Percentiles rank a stretch among this genome's conserved stretches.
Conservation (phyloP, 495 filamentous ascomycete genomes). For the Hypoxylon lienhwacheense region DNA sequence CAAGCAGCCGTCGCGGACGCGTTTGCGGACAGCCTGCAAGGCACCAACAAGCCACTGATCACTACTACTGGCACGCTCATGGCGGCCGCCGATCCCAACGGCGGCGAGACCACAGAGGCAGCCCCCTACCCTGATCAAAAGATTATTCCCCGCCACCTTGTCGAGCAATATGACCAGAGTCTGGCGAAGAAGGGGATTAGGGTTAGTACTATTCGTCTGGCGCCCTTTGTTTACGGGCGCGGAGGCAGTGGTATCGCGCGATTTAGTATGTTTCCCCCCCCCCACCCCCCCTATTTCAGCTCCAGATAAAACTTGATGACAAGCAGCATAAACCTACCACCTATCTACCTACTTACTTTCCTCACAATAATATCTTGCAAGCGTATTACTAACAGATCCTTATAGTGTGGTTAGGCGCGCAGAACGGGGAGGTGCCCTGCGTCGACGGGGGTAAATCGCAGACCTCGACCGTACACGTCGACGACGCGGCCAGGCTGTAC, state of each 20-base stretch:
- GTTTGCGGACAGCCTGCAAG: constrained; percentile 39
- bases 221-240: constrained; percentile 48
- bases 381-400: neutral
- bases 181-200: constrained; percentile 36
- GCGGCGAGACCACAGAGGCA: constrained; percentile 42
- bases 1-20: constrained; percentile 42
- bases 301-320: neutral
- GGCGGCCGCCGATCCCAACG: constrained; percentile 36
- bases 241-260: constrained; percentile 43
- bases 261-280: constrained; percentile 23
- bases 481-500: constrained; percentile 47
- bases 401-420: constrained; percentile 22
- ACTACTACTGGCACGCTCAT: constrained; percentile 41
- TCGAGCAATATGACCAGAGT: constrained; percentile 34
- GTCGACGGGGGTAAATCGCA: constrained; percentile 26
- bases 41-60: constrained; percentile 41
- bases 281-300: neutral
- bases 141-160: constrained; percentile 29
- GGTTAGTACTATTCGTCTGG: constrained; percentile 41
- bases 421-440: constrained; percentile 29
- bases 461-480: constrained; percentile 44
- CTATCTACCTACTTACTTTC: neutral
- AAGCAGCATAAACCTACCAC: neutral
- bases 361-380: neutral
- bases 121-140: constrained; percentile 28